A percentile compares a stretch with the other conserved stretches of the same genome.
Evolutionary conservation across 228 moss, liverwort and hornwort species (phyloP).

Genomic region (Sphagnum fallax): DNA sequence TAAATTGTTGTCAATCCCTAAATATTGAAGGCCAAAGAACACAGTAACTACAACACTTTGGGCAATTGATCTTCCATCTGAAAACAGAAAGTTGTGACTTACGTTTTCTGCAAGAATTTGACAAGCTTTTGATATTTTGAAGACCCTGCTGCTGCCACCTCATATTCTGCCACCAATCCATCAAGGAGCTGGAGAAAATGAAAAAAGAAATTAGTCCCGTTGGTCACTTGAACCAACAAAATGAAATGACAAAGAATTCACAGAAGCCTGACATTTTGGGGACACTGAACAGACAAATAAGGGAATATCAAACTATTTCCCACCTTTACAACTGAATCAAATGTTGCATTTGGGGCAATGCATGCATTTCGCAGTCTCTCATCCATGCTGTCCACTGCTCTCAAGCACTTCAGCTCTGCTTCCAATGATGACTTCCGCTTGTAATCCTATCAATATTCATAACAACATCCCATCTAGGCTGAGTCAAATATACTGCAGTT

Average conservation of each 20-base stretch:
- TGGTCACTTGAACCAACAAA: too few relatives aligned
- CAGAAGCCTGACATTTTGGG: too few relatives aligned
- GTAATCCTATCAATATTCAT: conserved; percentile 23
- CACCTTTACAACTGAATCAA: conserved; percentile 63
- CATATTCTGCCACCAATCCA: conserved; percentile 58
- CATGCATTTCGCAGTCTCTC: conserved; percentile 66
- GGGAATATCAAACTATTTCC: not conserved
- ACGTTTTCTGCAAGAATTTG: conserved; percentile 63
- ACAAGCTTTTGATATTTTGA: conserved; percentile 81
- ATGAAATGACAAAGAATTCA: too few relatives aligned
- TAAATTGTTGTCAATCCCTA: too few relatives aligned
- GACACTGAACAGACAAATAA: not conserved
- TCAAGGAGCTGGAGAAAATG: conserved; percentile 38
- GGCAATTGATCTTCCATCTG: not conserved
- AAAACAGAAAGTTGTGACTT: not conserved
- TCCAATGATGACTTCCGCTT: conserved; percentile 71
- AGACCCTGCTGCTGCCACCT: conserved; percentile 48
- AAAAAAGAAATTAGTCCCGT: too few relatives aligned
- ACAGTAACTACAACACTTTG: conserved; percentile 5
- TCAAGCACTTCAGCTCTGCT: conserved; percentile 63
- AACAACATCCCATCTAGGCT: too few relatives aligned
- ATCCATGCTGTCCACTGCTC: conserved; percentile 75
- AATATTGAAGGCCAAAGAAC: not conserved
- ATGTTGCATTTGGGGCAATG: conserved; percentile 62
- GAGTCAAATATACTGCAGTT: too few relatives aligned